Percentiles rank a stretch among this genome's conserved stretches.
These are phyloP conservation scores for Candida hungchunana DNA, from an alignment of 805 yeast genomes.

Conservation along the genomic window DNA sequence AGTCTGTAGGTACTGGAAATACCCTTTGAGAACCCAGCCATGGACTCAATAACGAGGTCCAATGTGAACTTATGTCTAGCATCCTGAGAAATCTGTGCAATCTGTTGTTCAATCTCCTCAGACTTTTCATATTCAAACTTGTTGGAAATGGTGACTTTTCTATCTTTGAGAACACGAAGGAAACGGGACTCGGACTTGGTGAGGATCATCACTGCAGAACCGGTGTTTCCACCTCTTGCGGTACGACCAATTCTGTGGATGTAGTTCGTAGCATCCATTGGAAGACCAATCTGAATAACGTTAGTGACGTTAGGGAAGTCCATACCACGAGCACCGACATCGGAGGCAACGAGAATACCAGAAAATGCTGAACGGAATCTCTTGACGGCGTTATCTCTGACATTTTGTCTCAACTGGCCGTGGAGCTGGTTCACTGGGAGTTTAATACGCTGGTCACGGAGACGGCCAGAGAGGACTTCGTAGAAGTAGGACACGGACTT, in stretches of 20 bases:
- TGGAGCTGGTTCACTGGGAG: conserved; percentile 46
- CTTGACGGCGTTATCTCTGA: conserved; percentile 57
- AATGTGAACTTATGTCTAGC: conserved; percentile 27
- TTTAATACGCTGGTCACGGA: conserved; percentile 22
- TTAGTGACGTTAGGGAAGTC: conserved; percentile 87
- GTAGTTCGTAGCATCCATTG: conserved; percentile 70
- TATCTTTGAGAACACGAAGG: conserved; percentile 43
- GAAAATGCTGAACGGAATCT: conserved; percentile 42
- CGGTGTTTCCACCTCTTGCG: conserved; percentile 84
- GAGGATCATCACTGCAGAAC: conserved; percentile 61
- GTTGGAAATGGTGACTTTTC: conserved; percentile 52
- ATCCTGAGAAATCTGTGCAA: conserved; percentile 25
- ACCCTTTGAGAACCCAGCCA: conserved; percentile 35
- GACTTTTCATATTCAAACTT: conserved; percentile 35
- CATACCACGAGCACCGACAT: conserved; percentile 96
- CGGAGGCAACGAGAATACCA: conserved; percentile 76
- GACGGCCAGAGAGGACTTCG: conserved; percentile 20
- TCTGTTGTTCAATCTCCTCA: conserved; percentile 31
- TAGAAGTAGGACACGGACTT: conserved; percentile 51
- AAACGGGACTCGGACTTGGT: conserved; percentile 56
- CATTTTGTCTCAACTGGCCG: conserved; percentile 69
- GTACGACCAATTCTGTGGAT: conserved; percentile 95
- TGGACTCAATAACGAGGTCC: conserved; percentile 30
- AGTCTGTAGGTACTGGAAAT: conserved; percentile 30
- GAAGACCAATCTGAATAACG: conserved; percentile 81